Evolutionary conservation across 2,329 filamentous ascomycete species (phyloP), one percentile per base, ranked within the genome.

Genomic region (Fusarium graminum): DNA sequence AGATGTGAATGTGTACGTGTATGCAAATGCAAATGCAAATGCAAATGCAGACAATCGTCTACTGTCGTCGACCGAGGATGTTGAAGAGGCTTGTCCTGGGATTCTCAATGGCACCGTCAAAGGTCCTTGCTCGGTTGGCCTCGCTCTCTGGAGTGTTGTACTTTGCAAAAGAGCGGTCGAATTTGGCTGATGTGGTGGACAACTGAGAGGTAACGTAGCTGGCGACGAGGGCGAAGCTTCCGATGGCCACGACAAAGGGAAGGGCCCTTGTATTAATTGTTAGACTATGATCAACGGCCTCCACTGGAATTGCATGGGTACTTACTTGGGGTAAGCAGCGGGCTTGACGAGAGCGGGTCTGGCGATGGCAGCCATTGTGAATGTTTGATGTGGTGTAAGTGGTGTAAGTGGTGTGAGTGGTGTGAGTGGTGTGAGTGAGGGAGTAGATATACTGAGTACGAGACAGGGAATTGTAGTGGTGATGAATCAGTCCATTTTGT

Each of bases 81-180:
- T 79, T 79, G 67, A 76, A 74, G 22, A 77, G 52, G 57, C 74
- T 78, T 51, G 65, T 76, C 45, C 77, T 75, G 26, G 77, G 77
- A 54, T 79, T 78, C 32, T 68, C 58, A 49, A 74, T 61, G 19
- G 67, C 66, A 22, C 74, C 75, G 1, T 75, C 73, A 58, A 79
- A 80, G 25, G 76, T 69, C 32, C 53, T 75, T 50, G 60, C 67
- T 26, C 77, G 72, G 14, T 71, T 72, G 7, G 74, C 75, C 52
- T 80, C 77, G 57, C 78, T 80, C 59, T 77, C 63, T 7, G 76
- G 64, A 9, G 74, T 78, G 68, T 78, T 74, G 73, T 80, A 80
- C 56, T 75, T 74, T 34, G 75, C 54, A 59, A 80, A 80, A 62
- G 74, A 78, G 39, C 74, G 74, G 61, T 80, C 79, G 70, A 80